Evolutionary conservation across 345 rosid genomes (phyloP), one percentile per base, ranked within the genome.

Genomic region (Eucalyptus polybractea): DNA sequence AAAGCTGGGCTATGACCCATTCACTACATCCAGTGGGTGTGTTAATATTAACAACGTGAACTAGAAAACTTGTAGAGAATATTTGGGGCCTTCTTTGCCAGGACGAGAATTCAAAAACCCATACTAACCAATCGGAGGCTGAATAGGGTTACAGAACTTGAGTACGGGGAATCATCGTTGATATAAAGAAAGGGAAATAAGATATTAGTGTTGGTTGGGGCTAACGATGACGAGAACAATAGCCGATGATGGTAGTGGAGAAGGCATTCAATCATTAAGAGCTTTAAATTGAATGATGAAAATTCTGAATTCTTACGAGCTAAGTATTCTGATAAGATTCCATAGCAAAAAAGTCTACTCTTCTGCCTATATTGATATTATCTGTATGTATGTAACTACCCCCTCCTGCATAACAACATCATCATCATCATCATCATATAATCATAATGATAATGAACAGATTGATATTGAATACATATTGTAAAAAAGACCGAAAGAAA

Each of bases 21-120:
- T 85, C 87, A 47, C 54, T 45, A 15, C 87, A 25, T 85, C 33
- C 54, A 11, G 87, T 42, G 87, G 33, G 8, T 1, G 21, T 6
- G 16, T 29, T 3, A 6, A 62, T 2, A 50, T 29, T 3, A 6
- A 62, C 3, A 50, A 50, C 53, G 53, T 50, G 53, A 50, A 50
- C 54, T n/a, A 13, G 2, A 14, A 0, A 7, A 65, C 4, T 8
- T 31, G 0, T n/a, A 14, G 19, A 15, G 80, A 62, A 4, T 8
- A 14, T 15, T 0, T 14, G 22, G 76, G 0, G 16, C 1, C 40
- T 29, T 67, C 6, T n/a, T 67, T 7, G 37, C 10, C 0, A 4
- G 21, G 76, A 65, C 40, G 8, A 13, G 40, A 65, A 14, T 14
- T 31, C 76, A 6, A 4, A 7, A 15, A 16, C 16, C 42, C 40